These are phyloP conservation scores for Blastobotrys apis DNA, from an alignment of 1,139 yeast genomes.

Conservation along the genomic window DNA sequence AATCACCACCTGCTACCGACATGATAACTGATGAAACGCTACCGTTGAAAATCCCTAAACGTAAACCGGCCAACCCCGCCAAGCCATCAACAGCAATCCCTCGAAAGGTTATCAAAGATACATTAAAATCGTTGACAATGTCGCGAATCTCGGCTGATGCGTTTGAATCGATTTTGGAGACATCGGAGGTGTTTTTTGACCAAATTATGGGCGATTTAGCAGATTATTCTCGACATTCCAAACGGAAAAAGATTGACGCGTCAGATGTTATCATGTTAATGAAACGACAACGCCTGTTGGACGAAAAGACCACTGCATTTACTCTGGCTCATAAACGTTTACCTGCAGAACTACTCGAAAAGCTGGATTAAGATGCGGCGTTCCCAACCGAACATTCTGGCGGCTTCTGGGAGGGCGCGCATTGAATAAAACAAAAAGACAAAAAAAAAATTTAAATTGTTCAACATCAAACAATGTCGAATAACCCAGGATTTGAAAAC, in stretches of 20 bases:
- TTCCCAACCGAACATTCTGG: too few relatives aligned
- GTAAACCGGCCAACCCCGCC: background rate
- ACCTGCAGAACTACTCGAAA: slow-evolving; percentile 30
- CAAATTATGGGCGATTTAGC: slow-evolving; percentile 28
- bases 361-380: too few relatives aligned
- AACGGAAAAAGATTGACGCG: slow-evolving; percentile 29
- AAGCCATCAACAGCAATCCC: slow-evolving; percentile 25
- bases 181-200: slow-evolving; percentile 29
- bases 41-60: slow-evolving; percentile 1
- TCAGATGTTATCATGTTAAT: slow-evolving; percentile 30
- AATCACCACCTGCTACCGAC: background rate
- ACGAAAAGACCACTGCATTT: slow-evolving; percentile 18
- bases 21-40: slow-evolving; percentile 10
- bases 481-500: slow-evolving; percentile 16
- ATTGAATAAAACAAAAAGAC: too few relatives aligned
- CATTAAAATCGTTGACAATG: slow-evolving; percentile 22
- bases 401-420: too few relatives aligned
- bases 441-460: too few relatives aligned
- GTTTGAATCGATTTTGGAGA: slow-evolving; percentile 27
- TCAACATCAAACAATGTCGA: slow-evolving; percentile 5
- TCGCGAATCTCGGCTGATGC: slow-evolving; percentile 24
- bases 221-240: slow-evolving; percentile 32
- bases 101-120: slow-evolving; percentile 23
- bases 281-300: slow-evolving; percentile 26
- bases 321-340: slow-evolving; percentile 28